Percentiles rank a stretch among this genome's conserved stretches.
phyloP scores from a whole-genome alignment of 164 flowering plant species.

The Taxillus chinensis region DNA sequence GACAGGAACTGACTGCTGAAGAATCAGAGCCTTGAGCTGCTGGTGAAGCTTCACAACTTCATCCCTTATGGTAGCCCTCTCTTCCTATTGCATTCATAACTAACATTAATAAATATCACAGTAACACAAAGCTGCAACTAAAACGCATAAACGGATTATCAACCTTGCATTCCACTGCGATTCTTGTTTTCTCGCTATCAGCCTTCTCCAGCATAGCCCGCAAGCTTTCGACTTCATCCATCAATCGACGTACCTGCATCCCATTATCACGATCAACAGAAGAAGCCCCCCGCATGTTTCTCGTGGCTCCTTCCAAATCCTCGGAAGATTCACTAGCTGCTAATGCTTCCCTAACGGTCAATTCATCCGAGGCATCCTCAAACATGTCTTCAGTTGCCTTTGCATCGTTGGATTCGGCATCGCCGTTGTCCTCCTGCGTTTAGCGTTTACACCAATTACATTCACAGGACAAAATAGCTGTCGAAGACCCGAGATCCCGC shows the following conservation, averaged over 20 bases:
- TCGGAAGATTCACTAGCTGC: constrained; percentile 15
- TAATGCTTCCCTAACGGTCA: constrained; percentile 16
- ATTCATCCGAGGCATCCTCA: constrained; percentile 63
- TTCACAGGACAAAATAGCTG: neutral
- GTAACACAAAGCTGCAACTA: neutral
- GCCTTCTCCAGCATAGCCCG: constrained; percentile 34
- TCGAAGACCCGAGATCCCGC: neutral
- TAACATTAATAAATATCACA: constrained; percentile 3
- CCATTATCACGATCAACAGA: constrained; percentile 20
- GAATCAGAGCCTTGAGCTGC: constrained; percentile 27
- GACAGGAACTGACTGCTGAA: constrained; percentile 12
- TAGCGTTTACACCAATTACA: neutral
- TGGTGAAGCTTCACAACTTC: constrained; percentile 29
- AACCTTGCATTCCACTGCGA: constrained; percentile 36
- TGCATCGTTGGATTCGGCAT: constrained; percentile 18
- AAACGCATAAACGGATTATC: neutral
- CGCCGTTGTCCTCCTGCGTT: constrained; percentile 19
- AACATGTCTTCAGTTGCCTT: constrained; percentile 45
- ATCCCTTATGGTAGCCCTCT: constrained; percentile 29
- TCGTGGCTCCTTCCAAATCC: constrained; percentile 17
- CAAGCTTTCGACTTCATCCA: constrained; percentile 36
- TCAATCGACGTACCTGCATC: constrained; percentile 11
- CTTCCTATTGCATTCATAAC: constrained; percentile 42
- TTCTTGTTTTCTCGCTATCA: constrained; percentile 37
- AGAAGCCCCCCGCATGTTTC: constrained; percentile 7